These are phyloP conservation scores for Diplodia scrobiculata DNA, from an alignment of 2,329 filamentous ascomycete species.

Conservation along the genomic window DNA sequence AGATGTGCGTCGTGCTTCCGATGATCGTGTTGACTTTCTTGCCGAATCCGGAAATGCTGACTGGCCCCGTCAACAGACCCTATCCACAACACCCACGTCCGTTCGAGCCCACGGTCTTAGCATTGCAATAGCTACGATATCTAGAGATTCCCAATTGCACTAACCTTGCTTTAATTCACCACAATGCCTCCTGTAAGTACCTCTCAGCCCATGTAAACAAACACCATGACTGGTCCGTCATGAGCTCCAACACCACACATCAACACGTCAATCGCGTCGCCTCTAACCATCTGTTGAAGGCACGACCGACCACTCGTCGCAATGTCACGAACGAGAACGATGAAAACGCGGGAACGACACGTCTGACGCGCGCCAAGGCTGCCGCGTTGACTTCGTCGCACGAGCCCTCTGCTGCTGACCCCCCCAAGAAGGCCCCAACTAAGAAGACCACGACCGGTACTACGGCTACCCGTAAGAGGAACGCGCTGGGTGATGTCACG, in stretches of 20 bases:
- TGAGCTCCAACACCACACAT: neutral
- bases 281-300: constrained; percentile 56
- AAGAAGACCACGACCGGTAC: constrained; percentile 51
- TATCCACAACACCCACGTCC: constrained; percentile 28
- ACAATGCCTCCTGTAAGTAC: constrained; percentile 62
- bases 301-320: constrained; percentile 71
- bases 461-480: constrained; percentile 66
- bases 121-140: constrained; percentile 15
- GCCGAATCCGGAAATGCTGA: constrained; percentile 27
- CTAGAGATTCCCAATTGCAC: constrained; percentile 29
- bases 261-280: constrained; percentile 21
- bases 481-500: constrained; percentile 89
- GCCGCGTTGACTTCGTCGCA: constrained; percentile 63
- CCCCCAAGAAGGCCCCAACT: constrained; percentile 54
- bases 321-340: constrained; percentile 89
- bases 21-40: constrained; percentile 9
- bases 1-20: constrained; percentile 38
- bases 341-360: constrained; percentile 77
- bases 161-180: constrained; percentile 40
- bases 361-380: constrained; percentile 90
- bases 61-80: constrained; percentile 22
- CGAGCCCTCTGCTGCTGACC: constrained; percentile 56
- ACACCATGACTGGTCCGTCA: neutral
- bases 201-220: constrained; percentile 28
- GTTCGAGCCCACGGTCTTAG: constrained; percentile 5